These are phyloP conservation scores for Adiantum capillusveneris DNA, from an alignment of 75 land plant species.

Conservation along the genomic window DNA sequence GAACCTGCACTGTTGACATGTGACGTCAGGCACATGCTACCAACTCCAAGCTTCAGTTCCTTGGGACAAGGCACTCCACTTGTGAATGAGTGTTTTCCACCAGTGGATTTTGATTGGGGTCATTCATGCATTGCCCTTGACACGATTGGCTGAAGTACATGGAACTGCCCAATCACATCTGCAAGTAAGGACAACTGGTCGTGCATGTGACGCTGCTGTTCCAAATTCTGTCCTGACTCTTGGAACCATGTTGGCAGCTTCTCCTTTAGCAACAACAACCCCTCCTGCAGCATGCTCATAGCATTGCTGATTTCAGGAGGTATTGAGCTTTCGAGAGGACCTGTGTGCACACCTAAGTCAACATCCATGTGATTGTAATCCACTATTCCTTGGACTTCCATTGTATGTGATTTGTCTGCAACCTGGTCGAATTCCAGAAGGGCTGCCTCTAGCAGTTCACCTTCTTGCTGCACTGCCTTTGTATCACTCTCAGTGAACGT, in stretches of 20 bases:
- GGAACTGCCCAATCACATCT: slow-evolving; percentile 7
- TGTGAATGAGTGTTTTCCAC: too few species aligned
- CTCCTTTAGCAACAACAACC: slow-evolving; percentile 42
- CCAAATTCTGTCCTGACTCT: slow-evolving; percentile 10
- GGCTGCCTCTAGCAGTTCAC: slow-evolving; percentile 23
- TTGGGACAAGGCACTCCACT: too few species aligned
- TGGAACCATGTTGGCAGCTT: slow-evolving; percentile 42
- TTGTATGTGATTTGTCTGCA: background rate
- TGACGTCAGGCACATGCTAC: too few species aligned
- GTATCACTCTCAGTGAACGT: slow-evolving; percentile 19
- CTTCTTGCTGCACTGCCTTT: slow-evolving; percentile 30
- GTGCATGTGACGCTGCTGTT: slow-evolving; percentile 32
- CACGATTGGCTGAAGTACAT: slow-evolving; percentile 5
- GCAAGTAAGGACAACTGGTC: slow-evolving; percentile 38
- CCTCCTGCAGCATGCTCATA: slow-evolving; percentile 59
- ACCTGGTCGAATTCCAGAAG: slow-evolving; percentile 25
- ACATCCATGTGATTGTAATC: slow-evolving; percentile 17
- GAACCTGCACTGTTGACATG: too few species aligned
- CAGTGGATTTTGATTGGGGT: too few species aligned
- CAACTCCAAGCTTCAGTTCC: too few species aligned
- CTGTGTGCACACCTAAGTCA: slow-evolving; percentile 25
- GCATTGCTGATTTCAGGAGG: slow-evolving; percentile 52
- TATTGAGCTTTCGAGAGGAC: slow-evolving; percentile 29
- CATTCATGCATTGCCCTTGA: too few species aligned
- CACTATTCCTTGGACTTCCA: slow-evolving; percentile 8